phyloP scores from a whole-genome alignment of 192 early-diverging fungal species.

The Funneliformis geosporum region DNA sequence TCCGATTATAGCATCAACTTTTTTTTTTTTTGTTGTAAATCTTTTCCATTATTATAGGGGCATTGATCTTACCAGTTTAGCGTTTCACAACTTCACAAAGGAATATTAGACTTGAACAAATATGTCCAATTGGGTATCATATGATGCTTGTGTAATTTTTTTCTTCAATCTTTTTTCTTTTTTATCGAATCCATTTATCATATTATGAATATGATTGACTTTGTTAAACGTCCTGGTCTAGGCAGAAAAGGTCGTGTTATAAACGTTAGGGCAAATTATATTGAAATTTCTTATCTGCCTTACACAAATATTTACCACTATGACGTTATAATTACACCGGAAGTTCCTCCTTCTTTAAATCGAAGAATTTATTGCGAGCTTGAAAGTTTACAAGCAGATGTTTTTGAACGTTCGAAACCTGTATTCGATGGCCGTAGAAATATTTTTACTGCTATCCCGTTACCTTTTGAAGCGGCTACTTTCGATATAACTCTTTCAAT shows the following conservation, averaged over 20 bases:
- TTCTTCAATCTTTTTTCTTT: no score
- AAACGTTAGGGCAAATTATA: constrained; percentile 69
- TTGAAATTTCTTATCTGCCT: constrained; percentile 68
- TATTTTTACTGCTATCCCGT: constrained; percentile 60
- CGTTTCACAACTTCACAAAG: no score
- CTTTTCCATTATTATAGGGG: no score
- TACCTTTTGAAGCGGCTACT: constrained; percentile 56
- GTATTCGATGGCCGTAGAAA: constrained; percentile 85
- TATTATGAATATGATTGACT: no score
- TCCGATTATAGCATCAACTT: no score
- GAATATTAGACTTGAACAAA: no score
- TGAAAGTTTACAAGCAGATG: constrained; percentile 55
- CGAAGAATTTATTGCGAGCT: constrained; percentile 66
- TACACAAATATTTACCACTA: constrained; percentile 80
- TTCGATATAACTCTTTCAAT: constrained; percentile 62
- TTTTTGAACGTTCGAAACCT: constrained; percentile 50
- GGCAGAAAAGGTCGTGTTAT: constrained; percentile 50
- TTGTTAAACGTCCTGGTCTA: constrained; percentile 46
- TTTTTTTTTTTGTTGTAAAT: no score
- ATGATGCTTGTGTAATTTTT: no score
- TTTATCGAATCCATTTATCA: no score
- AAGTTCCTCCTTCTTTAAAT: constrained; percentile 78
- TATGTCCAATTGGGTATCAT: no score
- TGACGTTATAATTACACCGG: constrained; percentile 76
- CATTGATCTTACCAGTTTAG: no score